Evolutionary conservation across 495 filamentous ascomycete genomes (phyloP), one percentile per base, ranked within the genome.

Genomic region (Penicillium daleae): DNA sequence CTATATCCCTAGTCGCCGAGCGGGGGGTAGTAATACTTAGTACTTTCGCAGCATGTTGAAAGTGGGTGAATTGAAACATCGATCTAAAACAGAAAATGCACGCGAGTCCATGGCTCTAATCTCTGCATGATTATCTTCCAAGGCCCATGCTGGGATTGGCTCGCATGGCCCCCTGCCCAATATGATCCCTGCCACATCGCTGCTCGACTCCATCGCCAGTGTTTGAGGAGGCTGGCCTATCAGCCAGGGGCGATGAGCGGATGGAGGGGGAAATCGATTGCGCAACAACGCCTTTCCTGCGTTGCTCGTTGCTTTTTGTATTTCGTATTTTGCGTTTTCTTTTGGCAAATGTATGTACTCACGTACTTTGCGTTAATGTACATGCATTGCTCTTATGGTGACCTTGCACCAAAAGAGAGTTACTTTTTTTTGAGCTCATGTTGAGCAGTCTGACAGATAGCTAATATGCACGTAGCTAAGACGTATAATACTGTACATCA

Each of bases 21-120:
- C 4, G 29, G 29, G 29, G 3, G 29, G 29, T 31, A 31, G 29
- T 31, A 31, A 7, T 31, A 7, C 4, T 31, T 7, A n/a, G n/a
- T 31, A 31, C 29, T 31, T 4, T 31, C n/a, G n/a, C n/a, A 31
- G 29, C 4, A 31, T 3, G 7, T 7, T 46, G 10, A 8, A 3
- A 44, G 46, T 19, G 46, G 46, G 46, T 50, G 61, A 64, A 63
- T 32, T 63, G 63, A 62, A 46, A 65, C 63, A 64, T 58, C 50
- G 37, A 24, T 56, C 61, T 39, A 64, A 64, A 64, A 64, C 39
- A 67, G 64, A 60, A 57, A 62, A 62, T 60, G 50, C 50, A 66
- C 55, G 58, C 62, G 66, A 68, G 40, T 54, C 32, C 31, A n/a
- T 46, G 42, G 51, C 32, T 35, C 51, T 32, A 33, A 35, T 54